Percentiles rank a stretch among this genome's conserved stretches.
These are phyloP conservation scores for Coprinellus aureogranulatus DNA, from an alignment of 768 basidiomycete species.

Conservation along the genomic window DNA sequence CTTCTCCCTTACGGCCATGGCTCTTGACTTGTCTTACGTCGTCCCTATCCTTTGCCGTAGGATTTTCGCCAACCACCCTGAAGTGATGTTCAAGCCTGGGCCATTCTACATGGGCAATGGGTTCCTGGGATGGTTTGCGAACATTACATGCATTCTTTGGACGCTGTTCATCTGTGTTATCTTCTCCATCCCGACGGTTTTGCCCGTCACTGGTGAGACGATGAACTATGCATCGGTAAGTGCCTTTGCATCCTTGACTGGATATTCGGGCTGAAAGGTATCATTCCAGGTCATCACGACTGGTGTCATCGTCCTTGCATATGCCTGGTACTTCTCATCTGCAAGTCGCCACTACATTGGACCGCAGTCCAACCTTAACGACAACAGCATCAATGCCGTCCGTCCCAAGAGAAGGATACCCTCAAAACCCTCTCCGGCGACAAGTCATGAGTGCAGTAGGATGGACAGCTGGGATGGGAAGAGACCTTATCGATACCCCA, in stretches of 20 bases:
- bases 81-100: slow-evolving; percentile 81
- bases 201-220: slow-evolving; percentile 65
- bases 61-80: slow-evolving; percentile 67
- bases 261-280: not conserved
- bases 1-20: slow-evolving; percentile 79
- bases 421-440: not conserved
- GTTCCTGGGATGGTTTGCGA: slow-evolving; percentile 56
- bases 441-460: slow-evolving; percentile 2
- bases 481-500: not conserved
- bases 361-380: slow-evolving; percentile 52
- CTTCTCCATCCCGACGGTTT: slow-evolving; percentile 67
- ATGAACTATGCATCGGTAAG: slow-evolving; percentile 82
- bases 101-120: slow-evolving; percentile 85
- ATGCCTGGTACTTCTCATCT: slow-evolving; percentile 51
- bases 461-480: too few species aligned
- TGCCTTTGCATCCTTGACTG: slow-evolving; percentile 5
- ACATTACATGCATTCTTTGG: slow-evolving; percentile 67
- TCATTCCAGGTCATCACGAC: slow-evolving; percentile 45
- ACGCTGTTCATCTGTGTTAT: slow-evolving; percentile 67
- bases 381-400: slow-evolving; percentile 16
- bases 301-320: slow-evolving; percentile 51
- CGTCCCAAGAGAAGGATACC: not conserved
- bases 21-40: slow-evolving; percentile 75
- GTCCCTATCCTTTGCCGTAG: slow-evolving; percentile 79
- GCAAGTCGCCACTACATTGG: slow-evolving; percentile 58